phyloP scores from a whole-genome alignment of 345 rosid species.

The Eutrema japonicum region DNA sequence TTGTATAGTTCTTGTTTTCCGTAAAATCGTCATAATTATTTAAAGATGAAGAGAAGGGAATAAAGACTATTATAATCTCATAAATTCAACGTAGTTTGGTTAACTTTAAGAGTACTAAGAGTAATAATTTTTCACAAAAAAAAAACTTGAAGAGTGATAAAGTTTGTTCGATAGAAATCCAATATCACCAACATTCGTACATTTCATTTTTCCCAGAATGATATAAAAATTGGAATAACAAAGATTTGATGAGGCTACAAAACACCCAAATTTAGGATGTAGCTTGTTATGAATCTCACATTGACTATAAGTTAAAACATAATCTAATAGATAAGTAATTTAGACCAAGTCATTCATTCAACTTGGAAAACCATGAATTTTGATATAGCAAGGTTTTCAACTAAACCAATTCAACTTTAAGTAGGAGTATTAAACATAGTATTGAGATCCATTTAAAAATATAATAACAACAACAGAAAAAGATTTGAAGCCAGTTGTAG shows the following conservation, averaged over 20 bases:
- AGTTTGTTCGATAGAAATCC: not conserved
- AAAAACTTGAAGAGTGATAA: not conserved
- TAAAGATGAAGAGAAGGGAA: slow-evolving; percentile 1
- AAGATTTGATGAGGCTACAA: slow-evolving; percentile 9
- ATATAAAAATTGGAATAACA: not conserved
- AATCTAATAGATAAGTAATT: not conserved
- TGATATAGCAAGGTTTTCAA: not conserved
- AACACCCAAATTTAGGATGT: not conserved
- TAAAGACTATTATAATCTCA: not conserved
- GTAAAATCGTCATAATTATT: not conserved
- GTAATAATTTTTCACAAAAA: not conserved
- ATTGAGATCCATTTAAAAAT: not conserved
- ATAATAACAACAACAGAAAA: not conserved
- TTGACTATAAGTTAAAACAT: not conserved
- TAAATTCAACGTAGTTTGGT: not conserved
- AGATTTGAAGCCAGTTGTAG: slow-evolving; percentile 34
- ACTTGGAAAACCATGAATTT: slow-evolving; percentile 11
- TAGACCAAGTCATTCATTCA: slow-evolving; percentile 2
- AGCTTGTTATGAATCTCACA: not conserved
- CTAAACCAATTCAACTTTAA: not conserved
- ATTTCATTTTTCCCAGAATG: not conserved
- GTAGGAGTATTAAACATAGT: not conserved
- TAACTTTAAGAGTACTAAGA: slow-evolving; percentile 1
- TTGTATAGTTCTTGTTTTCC: slow-evolving; percentile 12
- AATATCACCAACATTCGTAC: not conserved